Evolutionary conservation across 1,139 yeast species (phyloP).

Genomic region (Pichia sorboxylosa): DNA sequence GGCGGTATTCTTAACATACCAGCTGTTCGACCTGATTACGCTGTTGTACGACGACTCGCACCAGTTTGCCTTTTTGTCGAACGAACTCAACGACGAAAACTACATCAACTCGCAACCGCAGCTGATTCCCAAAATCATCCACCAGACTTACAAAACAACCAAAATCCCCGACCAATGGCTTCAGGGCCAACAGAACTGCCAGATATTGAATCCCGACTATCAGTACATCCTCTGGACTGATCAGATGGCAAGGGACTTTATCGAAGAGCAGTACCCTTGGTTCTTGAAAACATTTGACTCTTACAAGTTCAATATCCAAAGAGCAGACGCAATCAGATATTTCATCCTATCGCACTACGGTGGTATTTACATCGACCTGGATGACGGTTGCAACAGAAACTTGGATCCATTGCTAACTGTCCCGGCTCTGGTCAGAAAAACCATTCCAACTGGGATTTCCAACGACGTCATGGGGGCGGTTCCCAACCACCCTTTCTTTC

Average conservation of each 20-base stretch:
- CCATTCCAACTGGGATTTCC: slow-evolving; percentile 83
- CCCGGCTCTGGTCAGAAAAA: slow-evolving; percentile 80
- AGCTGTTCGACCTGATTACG: slow-evolving; percentile 64
- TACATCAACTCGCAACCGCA: slow-evolving; percentile 29
- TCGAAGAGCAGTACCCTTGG: slow-evolving; percentile 74
- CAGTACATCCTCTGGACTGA: slow-evolving; percentile 89
- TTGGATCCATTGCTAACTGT: slow-evolving; percentile 71
- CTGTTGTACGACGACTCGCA: slow-evolving; percentile 62
- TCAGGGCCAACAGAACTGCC: slow-evolving; percentile 65
- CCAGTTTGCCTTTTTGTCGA: slow-evolving; percentile 47
- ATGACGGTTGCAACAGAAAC: slow-evolving; percentile 71
- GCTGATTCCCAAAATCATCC: slow-evolving; percentile 79
- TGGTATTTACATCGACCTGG: slow-evolving; percentile 83
- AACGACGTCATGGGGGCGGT: slow-evolving; percentile 89
- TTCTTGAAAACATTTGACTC: slow-evolving; percentile 67
- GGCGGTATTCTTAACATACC: slow-evolving; percentile 45
- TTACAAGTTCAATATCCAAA: slow-evolving; percentile 70
- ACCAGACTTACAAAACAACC: slow-evolving; percentile 78
- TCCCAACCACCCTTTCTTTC: slow-evolving; percentile 78
- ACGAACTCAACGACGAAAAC: slow-evolving; percentile 36
- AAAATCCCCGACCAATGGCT: slow-evolving; percentile 75
- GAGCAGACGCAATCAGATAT: slow-evolving; percentile 91
- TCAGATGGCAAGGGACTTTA: slow-evolving; percentile 67
- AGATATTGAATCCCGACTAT: slow-evolving; percentile 74
- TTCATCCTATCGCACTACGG: slow-evolving; percentile 77